Base-by-base conservation (phyloP, 75 land plant species). In the Gnetum montanum region DNA sequence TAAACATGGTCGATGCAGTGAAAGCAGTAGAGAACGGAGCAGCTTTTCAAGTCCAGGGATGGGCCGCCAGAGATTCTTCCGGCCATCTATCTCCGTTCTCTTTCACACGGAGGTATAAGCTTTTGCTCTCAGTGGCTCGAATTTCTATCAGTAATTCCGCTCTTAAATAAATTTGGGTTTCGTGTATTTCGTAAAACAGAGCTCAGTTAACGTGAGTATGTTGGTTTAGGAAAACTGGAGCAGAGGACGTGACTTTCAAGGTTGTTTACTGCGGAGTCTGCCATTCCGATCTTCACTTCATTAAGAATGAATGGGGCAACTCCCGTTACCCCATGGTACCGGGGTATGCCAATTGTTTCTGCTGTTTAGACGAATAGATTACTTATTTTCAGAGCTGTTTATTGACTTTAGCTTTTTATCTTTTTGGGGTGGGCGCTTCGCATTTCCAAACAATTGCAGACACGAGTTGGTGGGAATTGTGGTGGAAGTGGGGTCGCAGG, bases 401-500 rank as follows among this genome's bases (percentile, higher is more conserved):
- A 6, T 6, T 24, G 8, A 47, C 8, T 13, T 8, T 62, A 38
- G 40, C 34, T 49, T 37, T 55, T 15, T 31, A 48, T n/a, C 34
- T 62, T 7, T 30, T 55, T 11, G 35, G 24, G 22, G n/a, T 24
- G 25, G 22, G 25, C n/a, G 11, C 55, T 11, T 40, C 37, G 12
- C 5, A 47, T 24, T 6, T 12, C 11, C n/a, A n/a, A n/a, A n/a
- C n/a, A n/a, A n/a, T n/a, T 26, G 50, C 28, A 47, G 50, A 0
- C 50, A 47, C 8, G 30, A 26, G 27, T 1, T 71, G 8, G 74
- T 71, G 26, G 93, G 93, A 0, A 65, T 45, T 8, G 84, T 86
- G 11, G 70, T 62, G 1, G 84, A 77, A 43, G 79, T 86, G n/a
- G 96, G 96, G 5, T 37, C 61, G 38, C 49, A 70, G 5, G 96